These are phyloP conservation scores for Alternaria brassicae DNA, from an alignment of 2,329 filamentous ascomycete genomes.

Conservation along the genomic window DNA sequence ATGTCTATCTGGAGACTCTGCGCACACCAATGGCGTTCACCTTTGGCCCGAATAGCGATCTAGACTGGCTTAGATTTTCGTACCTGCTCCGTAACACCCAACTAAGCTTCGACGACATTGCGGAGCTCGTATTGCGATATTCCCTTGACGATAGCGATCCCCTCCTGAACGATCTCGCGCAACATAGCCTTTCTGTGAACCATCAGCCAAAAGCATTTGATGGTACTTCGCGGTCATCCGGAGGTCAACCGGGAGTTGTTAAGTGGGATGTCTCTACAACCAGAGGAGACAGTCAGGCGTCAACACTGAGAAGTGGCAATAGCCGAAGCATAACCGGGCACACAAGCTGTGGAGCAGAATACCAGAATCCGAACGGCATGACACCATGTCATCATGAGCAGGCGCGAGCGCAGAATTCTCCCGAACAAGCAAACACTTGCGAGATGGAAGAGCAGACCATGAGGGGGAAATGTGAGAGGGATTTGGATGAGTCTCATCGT, in stretches of 20 bases:
- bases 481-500: background rate
- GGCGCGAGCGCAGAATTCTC: background rate
- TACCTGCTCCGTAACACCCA: slow-evolving; percentile 4
- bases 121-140: background rate
- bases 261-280: background rate
- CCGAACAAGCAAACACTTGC: background rate
- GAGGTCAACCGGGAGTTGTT: background rate
- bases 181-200: background rate
- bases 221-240: background rate
- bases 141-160: background rate
- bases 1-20: background rate
- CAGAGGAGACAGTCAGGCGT: background rate
- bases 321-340: background rate
- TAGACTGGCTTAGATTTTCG: slow-evolving; percentile 7
- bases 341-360: background rate
- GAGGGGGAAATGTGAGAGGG: background rate
- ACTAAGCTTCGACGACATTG: slow-evolving; percentile 9
- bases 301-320: background rate
- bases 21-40: background rate
- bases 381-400: background rate
- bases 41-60: background rate
- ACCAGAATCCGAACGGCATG: background rate
- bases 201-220: background rate
- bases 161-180: background rate
- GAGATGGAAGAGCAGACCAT: background rate